Conservation (phyloP, 2,329 filamentous ascomycete genomes). For the Hortaea sp. region DNA sequence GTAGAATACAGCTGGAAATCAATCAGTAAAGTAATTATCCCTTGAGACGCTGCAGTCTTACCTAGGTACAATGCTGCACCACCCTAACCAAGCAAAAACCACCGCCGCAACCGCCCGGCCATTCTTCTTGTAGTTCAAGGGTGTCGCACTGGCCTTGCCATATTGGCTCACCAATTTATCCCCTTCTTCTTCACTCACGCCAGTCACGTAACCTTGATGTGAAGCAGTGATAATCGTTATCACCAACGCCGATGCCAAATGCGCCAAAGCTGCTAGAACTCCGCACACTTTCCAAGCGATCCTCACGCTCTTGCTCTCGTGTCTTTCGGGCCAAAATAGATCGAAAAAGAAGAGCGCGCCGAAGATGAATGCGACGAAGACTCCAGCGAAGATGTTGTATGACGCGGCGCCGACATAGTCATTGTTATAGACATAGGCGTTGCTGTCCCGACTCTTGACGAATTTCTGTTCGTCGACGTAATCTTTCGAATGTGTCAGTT, state of each 20-base stretch:
- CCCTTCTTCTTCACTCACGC: conserved; percentile 23
- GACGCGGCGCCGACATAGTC: conserved; percentile 46
- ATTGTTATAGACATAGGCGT: conserved; percentile 42
- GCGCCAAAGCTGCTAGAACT: conserved; percentile 38
- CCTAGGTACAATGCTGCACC: conserved; percentile 3
- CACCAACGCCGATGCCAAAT: conserved; percentile 38
- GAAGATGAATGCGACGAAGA: conserved; percentile 49
- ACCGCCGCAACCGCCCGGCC: conserved; percentile 41
- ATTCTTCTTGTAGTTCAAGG: conserved; percentile 39
- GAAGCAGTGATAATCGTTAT: conserved; percentile 44
- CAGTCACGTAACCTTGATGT: conserved; percentile 36
- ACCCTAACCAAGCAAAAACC: conserved; percentile 45
- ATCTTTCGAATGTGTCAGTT: conserved; percentile 26
- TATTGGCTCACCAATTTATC: conserved; percentile 22
- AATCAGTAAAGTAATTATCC: not conserved
- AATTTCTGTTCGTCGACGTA: conserved; percentile 45
- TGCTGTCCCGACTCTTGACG: conserved; percentile 31
- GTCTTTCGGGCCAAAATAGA: conserved; percentile 49
- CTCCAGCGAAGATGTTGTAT: conserved; percentile 50
- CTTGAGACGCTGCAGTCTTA: not conserved
- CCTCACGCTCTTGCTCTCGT: conserved; percentile 39
- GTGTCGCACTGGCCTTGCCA: conserved; percentile 28
- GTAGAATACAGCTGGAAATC: conserved; percentile 26
- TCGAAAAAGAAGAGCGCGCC: conserved; percentile 53
- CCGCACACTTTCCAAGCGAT: conserved; percentile 46